Evolutionary conservation across 805 yeast species (phyloP), one percentile per base, ranked within the genome.

Genomic region (Zygosaccharomyces gambellarensis): DNA sequence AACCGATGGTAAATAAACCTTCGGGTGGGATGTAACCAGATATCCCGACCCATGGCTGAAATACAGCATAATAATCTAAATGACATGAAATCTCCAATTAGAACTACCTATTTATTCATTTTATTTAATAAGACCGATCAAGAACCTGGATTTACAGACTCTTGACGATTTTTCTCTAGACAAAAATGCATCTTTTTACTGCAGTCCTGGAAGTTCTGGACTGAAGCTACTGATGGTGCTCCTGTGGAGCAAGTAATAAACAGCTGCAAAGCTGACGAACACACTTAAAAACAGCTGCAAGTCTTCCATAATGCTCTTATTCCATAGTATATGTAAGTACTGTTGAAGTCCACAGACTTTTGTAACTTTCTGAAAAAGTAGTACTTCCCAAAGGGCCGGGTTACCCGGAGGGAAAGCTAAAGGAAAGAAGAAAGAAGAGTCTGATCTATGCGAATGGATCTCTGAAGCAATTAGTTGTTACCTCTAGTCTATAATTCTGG

Each of bases 221-320:
- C 62, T 59, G 47, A 59, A 56, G 43, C 58, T 57, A 48, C 54
- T 57, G 62, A 64, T 64, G 10, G 59, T 59, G 8, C 54, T 58
- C 47, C 55, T 58, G 44, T 64, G 68, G 23, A 64, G 54, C 10
- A 61, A 53, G 43, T 53, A 56, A 50, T 64, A 64, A 36, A 55
- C 52, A 17, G 60, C 54, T 28, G 60, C 58, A 21, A 61, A 50
- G 38, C 59, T 52, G 29, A 60, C 60, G 39, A 60, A 60, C 29
- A 64, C 52, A 23, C 62, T 56, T 30, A 60, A 32, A 46, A 62
- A 58, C 19, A 62, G 49, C 51, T 58, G 57, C 30, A 62, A 38
- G 47, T 64, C 66, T 47, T 62, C 64, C 64, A 59, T 62, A 50
- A 32, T 48, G 40, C 38, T 17, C 19, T 17, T 14, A 21, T 9